A percentile compares a stretch with the other conserved stretches of the same genome.
Evolutionary conservation across 2,329 filamentous ascomycete species (phyloP).

Genomic region (Alternaria panax): DNA sequence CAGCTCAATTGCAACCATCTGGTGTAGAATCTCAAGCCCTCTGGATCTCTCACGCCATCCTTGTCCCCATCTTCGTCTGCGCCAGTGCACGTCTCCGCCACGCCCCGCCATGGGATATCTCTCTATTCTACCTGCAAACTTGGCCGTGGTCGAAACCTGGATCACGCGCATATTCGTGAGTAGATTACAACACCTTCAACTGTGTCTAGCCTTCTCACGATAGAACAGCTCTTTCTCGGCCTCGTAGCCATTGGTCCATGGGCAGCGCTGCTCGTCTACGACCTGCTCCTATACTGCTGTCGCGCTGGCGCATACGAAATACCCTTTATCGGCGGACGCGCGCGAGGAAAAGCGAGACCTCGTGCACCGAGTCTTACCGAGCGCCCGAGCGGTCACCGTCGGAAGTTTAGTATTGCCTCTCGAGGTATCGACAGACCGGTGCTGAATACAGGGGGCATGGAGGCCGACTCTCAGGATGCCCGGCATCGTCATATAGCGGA

Average conservation of each 20-base stretch:
- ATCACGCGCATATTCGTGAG: conserved; percentile 68
- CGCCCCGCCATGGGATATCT: conserved; percentile 65
- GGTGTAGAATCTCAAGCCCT: not conserved
- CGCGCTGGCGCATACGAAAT: conserved; percentile 66
- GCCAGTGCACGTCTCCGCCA: not conserved
- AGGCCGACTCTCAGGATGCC: conserved; percentile 34
- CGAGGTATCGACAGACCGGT: conserved; percentile 29
- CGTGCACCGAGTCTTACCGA: conserved; percentile 68
- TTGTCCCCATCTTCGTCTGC: not conserved
- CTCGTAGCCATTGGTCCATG: conserved; percentile 69
- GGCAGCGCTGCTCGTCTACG: conserved; percentile 67
- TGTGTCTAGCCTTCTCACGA: conserved; percentile 25
- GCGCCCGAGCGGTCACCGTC: conserved; percentile 59
- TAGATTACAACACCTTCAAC: not conserved
- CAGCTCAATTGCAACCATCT: not conserved
- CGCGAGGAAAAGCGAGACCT: conserved; percentile 65
- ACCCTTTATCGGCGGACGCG: conserved; percentile 67
- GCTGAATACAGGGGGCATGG: conserved; percentile 27
- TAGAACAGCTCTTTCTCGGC: conserved; percentile 65
- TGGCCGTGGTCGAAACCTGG: conserved; percentile 68
- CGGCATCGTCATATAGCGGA: conserved; percentile 36
- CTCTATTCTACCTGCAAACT: conserved; percentile 67
- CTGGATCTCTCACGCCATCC: not conserved
- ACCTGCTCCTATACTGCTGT: conserved; percentile 67
- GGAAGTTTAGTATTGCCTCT: conserved; percentile 54